Conservation (phyloP, 2,329 filamentous ascomycete species). For the Aspergillus latus region DNA sequence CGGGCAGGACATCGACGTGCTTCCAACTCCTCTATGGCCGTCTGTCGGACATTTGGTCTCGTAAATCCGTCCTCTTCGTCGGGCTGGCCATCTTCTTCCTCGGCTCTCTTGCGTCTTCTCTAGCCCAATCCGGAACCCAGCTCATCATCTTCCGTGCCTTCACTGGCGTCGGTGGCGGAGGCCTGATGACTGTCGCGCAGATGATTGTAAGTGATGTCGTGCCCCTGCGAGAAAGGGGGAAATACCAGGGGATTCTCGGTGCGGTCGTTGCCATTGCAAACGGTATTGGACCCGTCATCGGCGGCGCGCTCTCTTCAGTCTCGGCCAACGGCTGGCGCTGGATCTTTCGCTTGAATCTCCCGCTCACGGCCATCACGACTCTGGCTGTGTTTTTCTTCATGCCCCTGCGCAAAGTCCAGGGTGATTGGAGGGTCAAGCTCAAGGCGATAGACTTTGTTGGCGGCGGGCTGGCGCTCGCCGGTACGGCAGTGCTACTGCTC, state of each 20-base stretch:
- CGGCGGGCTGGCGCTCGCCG: slow-evolving; percentile 47
- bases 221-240: slow-evolving; percentile 58
- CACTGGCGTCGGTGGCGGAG: slow-evolving; percentile 61
- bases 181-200: slow-evolving; percentile 58
- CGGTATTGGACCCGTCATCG: slow-evolving; percentile 56
- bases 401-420: slow-evolving; percentile 56
- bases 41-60: slow-evolving; percentile 60
- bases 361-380: slow-evolving; percentile 51
- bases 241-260: slow-evolving; percentile 58
- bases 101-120: slow-evolving; percentile 59
- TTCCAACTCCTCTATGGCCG: slow-evolving; percentile 66
- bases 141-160: slow-evolving; percentile 62
- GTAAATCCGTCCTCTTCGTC: slow-evolving; percentile 58
- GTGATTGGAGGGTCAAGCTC: slow-evolving; percentile 53
- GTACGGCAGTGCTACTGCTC: slow-evolving; percentile 49
- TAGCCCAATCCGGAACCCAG: slow-evolving; percentile 56
- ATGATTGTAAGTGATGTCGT: slow-evolving; percentile 64
- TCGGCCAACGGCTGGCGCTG: slow-evolving; percentile 52
- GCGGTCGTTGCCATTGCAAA: slow-evolving; percentile 56
- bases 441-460: slow-evolving; percentile 55
- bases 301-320: slow-evolving; percentile 51
- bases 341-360: slow-evolving; percentile 57
- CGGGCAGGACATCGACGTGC: slow-evolving; percentile 66
- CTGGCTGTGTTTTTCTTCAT: slow-evolving; percentile 55
- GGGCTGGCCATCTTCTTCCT: slow-evolving; percentile 56